phyloP scores from a whole-genome alignment of 2,329 filamentous ascomycete species.

The Arthrobotrys conoides region DNA sequence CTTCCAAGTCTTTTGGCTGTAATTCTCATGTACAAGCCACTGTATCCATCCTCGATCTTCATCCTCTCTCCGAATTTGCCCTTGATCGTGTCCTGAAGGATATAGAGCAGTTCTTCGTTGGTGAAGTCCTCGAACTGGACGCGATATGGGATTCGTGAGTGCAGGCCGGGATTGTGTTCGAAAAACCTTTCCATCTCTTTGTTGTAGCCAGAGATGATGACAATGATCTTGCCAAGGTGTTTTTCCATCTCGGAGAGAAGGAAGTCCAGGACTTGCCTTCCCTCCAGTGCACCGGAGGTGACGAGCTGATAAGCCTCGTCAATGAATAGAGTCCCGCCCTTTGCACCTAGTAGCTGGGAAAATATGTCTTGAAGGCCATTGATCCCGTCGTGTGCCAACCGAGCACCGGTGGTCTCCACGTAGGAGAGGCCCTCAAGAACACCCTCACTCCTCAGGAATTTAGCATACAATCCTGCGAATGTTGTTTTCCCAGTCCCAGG shows the following conservation, averaged over 20 bases:
- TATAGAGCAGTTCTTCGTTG: conserved; percentile 76
- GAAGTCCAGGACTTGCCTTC: conserved; percentile 77
- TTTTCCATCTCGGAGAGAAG: conserved; percentile 82
- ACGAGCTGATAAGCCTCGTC: conserved; percentile 84
- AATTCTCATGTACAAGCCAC: conserved; percentile 77
- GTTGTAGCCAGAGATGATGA: conserved; percentile 80
- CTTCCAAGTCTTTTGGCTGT: conserved; percentile 74
- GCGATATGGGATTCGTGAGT: conserved; percentile 77
- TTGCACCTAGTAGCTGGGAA: conserved; percentile 72
- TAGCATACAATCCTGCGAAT: conserved; percentile 78
- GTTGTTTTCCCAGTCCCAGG: conserved; percentile 84
- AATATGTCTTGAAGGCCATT: conserved; percentile 72
- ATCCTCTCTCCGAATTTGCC: conserved; percentile 72
- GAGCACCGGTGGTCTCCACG: conserved; percentile 78
- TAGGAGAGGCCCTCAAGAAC: conserved; percentile 75
- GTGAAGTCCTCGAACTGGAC: conserved; percentile 79
- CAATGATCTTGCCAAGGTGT: conserved; percentile 77
- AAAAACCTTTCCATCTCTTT: conserved; percentile 84
- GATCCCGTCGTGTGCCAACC: conserved; percentile 76
- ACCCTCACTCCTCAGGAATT: conserved; percentile 75
- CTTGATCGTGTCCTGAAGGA: conserved; percentile 73
- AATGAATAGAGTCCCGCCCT: conserved; percentile 80
- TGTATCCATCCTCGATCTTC: conserved; percentile 73
- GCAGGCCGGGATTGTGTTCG: conserved; percentile 79
- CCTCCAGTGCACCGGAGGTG: conserved; percentile 73